A percentile compares a stretch with the other conserved stretches of the same genome.
Evolutionary conservation across 2,329 filamentous ascomycete genomes (phyloP).

Genomic region (Paecilomyces sp.): DNA sequence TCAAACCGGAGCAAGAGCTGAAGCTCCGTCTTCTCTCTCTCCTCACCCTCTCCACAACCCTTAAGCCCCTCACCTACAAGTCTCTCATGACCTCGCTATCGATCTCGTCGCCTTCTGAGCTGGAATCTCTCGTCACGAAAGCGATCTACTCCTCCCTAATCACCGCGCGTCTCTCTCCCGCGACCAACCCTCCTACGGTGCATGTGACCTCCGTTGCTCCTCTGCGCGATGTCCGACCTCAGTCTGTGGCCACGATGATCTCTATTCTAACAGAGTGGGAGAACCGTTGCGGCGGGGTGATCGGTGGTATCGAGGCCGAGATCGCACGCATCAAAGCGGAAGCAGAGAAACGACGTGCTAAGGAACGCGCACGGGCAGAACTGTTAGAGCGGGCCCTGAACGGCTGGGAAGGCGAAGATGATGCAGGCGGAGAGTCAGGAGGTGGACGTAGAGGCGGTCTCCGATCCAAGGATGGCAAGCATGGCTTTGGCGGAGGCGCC

Average conservation of each 20-base stretch:
- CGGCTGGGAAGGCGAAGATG: conserved; percentile 20
- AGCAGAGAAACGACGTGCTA: conserved; percentile 48
- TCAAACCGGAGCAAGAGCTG: conserved; percentile 64
- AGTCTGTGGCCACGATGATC: conserved; percentile 63
- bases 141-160: conserved; percentile 83
- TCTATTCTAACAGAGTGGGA: conserved; percentile 67
- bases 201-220: conserved; percentile 74
- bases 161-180: conserved; percentile 77
- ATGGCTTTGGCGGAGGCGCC: conserved; percentile 8
- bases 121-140: conserved; percentile 80
- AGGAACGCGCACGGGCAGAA: conserved; percentile 42
- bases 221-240: conserved; percentile 75
- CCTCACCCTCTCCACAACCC: conserved; percentile 67
- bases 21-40: conserved; percentile 92
- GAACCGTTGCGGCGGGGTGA: conserved; percentile 65
- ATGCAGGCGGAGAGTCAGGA: conserved; percentile 8
- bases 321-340: conserved; percentile 58
- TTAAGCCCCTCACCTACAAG: conserved; percentile 63
- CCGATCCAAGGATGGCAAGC: conserved; percentile 1
- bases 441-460: neutral
- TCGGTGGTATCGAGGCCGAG: conserved; percentile 68
- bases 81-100: conserved; percentile 60
- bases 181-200: conserved; percentile 67
- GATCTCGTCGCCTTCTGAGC: conserved; percentile 58
- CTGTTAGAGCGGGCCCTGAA: conserved; percentile 46